Evolutionary conservation across 768 basidiomycete species (phyloP).

Genomic region (Chalciporus piperatus): DNA sequence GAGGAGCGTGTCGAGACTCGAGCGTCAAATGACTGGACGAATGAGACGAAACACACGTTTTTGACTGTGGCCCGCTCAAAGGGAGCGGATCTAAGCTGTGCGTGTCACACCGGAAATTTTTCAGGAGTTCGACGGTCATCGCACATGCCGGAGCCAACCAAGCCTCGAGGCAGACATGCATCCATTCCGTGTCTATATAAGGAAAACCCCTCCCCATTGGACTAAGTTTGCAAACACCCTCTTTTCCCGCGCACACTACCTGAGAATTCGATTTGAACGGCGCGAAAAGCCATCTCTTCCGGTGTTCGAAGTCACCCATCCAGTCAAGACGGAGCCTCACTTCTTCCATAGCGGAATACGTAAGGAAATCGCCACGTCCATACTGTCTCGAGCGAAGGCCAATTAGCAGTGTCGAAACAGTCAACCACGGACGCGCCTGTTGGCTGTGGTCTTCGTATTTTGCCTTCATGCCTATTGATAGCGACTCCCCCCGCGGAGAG

Average conservation of each 20-base stretch:
- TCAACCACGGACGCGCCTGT: slow-evolving; percentile 55
- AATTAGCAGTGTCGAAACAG: slow-evolving; percentile 47
- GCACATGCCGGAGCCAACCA: slow-evolving; percentile 1
- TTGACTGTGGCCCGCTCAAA: slow-evolving; percentile 23
- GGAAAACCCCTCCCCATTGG: slow-evolving; percentile 4
- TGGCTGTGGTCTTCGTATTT: slow-evolving; percentile 50
- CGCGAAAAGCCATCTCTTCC: no score
- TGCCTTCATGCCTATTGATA: slow-evolving; percentile 48
- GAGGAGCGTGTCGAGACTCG: slow-evolving; percentile 26
- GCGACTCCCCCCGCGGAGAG: slow-evolving; percentile 39
- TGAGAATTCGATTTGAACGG: neutral
- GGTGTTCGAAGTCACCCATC: no score
- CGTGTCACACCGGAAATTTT: slow-evolving; percentile 16
- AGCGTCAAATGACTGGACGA: slow-evolving; percentile 9
- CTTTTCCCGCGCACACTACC: neutral
- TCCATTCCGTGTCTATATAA: neutral
- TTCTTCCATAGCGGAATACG: neutral
- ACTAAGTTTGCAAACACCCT: neutral
- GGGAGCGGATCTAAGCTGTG: slow-evolving; percentile 22
- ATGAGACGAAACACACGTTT: slow-evolving; percentile 28
- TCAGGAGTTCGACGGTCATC: slow-evolving; percentile 10
- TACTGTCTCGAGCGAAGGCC: no score
- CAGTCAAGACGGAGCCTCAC: no score
- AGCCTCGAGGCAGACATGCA: slow-evolving; percentile 28
- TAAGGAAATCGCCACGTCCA: slow-evolving; percentile 24